Base-by-base conservation (phyloP, 805 yeast species). In the Brettanomyces bruxellensis region DNA sequence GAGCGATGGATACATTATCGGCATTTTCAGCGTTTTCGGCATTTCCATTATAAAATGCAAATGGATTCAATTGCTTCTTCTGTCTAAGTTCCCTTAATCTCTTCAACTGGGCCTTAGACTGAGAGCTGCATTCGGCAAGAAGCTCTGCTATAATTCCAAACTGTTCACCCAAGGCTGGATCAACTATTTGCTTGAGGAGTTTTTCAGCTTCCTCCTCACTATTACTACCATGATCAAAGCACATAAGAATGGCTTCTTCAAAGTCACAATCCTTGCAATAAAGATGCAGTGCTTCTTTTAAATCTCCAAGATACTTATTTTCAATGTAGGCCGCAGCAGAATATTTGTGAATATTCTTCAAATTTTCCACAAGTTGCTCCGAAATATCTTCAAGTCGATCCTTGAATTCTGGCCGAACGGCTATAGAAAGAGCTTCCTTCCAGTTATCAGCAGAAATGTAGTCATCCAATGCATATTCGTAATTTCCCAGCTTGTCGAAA, bases 1-100 rank as follows among this genome's bases (percentile, higher is more conserved):
- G 93, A 0, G 97, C 98, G 52, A 93, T 76, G 0, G 98, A 90
- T 8, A 93, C 93, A 61, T 90, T 86, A 63, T 93, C 99, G 1
- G 96, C 90, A 12, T 86, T 78, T 57, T 87, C 95, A 28, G 71
- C 81, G 38, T 71, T 75, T 22, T 68, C 75, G 22, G 75, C 76
- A 40, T 76, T 78, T 9, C 68, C 71, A 12, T 93, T 95, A 59
- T 83, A 90, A 59, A 87, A 91, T 1, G 86, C 83, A 59, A 80
- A 81, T 14, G 96, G 96, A 62, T 91, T 95, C 49, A 79, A 82
- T 41, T 71, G 76, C 55, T 91, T 91, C 71, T 90, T 90, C 14
- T 75, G 71, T 55, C 99, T 76, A 47, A 93, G 71, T 55, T 89
- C 97, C 47, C 96, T 75, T 51, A 93, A 67, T 59, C 99, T 79